Conservation (phyloP, 352 stramenopile species). For the Phytophthora colocasiae region DNA sequence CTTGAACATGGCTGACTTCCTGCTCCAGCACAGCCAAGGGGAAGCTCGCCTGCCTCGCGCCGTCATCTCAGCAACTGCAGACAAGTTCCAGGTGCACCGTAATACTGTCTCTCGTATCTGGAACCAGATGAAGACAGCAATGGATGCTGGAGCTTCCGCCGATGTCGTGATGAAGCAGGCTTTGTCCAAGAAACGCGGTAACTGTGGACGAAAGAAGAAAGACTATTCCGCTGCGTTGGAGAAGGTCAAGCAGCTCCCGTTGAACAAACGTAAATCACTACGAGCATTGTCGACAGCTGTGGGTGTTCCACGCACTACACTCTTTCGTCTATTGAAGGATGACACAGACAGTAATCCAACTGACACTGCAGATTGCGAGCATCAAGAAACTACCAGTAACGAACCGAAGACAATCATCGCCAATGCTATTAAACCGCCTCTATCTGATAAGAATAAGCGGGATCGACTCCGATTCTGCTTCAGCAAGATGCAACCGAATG, state of each 20-base stretch:
- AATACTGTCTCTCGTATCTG: conserved; percentile 55
- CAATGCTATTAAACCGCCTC: conserved; percentile 40
- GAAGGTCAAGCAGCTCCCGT: conserved; percentile 44
- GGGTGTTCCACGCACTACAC: conserved; percentile 46
- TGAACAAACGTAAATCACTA: conserved; percentile 44
- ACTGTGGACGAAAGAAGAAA: conserved; percentile 53
- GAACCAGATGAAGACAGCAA: conserved; percentile 44
- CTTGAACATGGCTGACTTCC: conserved; percentile 43
- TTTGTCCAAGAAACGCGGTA: conserved; percentile 47
- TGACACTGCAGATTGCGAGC: conserved; percentile 1
- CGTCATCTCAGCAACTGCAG: conserved; percentile 42
- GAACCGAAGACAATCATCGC: conserved; percentile 28
- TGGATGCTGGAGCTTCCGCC: conserved; percentile 23
- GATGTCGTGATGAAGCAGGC: conserved; percentile 46
- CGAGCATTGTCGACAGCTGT: conserved; percentile 46
- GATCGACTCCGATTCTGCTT: conserved; percentile 45
- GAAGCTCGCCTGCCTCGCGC: conserved; percentile 38
- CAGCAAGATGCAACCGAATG: conserved; percentile 41
- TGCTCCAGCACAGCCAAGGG: conserved; percentile 45
- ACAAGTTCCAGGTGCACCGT: conserved; percentile 48
- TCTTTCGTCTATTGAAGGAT: conserved; percentile 45
- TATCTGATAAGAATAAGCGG: conserved; percentile 51
- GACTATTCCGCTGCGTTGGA: conserved; percentile 47
- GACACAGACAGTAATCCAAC: conserved; percentile 4
- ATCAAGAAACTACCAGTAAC: conserved; percentile 11